Conservation (phyloP, 2,329 filamentous ascomycete genomes). For the Trichoderma guizhouense region DNA sequence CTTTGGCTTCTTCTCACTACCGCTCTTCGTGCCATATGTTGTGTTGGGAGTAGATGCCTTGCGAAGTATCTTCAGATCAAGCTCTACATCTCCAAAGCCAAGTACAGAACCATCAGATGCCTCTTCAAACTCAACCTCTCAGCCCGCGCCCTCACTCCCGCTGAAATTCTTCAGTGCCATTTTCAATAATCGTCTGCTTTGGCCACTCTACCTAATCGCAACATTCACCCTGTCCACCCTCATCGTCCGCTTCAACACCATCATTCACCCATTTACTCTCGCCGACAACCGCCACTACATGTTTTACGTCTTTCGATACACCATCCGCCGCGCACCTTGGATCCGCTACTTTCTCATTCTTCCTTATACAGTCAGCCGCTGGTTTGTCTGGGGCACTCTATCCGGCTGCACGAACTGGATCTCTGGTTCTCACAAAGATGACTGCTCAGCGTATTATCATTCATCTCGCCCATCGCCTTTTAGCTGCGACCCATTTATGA, state of each 20-base stretch:
- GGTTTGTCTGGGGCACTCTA: constrained; percentile 63
- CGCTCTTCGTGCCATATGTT: constrained; percentile 59
- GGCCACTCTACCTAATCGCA: constrained; percentile 34
- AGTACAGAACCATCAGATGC: background rate
- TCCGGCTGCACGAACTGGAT: constrained; percentile 39
- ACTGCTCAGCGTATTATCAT: background rate
- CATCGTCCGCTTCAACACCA: constrained; percentile 77
- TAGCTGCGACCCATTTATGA: constrained; percentile 30
- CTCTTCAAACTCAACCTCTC: background rate
- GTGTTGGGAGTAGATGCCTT: constrained; percentile 35
- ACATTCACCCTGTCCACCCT: constrained; percentile 38
- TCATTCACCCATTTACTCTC: constrained; percentile 91
- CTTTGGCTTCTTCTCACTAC: constrained; percentile 83
- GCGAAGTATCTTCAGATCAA: background rate
- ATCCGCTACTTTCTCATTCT: constrained; percentile 66
- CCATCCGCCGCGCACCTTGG: constrained; percentile 62
- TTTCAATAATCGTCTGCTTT: constrained; percentile 36
- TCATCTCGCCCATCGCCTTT: constrained; percentile 22
- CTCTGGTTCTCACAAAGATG: background rate
- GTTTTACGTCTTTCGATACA: constrained; percentile 90
- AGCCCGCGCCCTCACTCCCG: constrained; percentile 16
- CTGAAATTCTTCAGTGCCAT: constrained; percentile 18
- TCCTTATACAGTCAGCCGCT: constrained; percentile 68
- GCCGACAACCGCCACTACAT: constrained; percentile 97
- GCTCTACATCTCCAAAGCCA: background rate